Conservation (phyloP, 352 stramenopile genomes). For the Pythium pyrilobum region DNA sequence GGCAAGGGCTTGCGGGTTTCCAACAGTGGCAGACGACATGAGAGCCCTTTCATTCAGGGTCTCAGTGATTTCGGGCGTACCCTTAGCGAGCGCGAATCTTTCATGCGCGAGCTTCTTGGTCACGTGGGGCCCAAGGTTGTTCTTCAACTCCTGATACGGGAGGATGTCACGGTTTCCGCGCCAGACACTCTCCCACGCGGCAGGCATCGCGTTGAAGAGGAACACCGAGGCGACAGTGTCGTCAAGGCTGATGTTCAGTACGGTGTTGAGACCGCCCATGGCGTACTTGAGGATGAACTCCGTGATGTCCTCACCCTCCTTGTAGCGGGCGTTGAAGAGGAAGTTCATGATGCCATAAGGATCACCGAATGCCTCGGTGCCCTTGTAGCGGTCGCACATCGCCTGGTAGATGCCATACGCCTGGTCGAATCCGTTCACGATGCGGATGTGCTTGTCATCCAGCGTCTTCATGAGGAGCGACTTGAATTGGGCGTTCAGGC, state of each 20-base stretch:
- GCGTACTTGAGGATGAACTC: conserved; percentile 11
- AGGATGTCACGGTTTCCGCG: background rate
- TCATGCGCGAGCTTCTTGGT: background rate
- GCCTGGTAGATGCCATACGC: conserved; percentile 7
- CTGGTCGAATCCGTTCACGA: background rate
- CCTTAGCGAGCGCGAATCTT: background rate
- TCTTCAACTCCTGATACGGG: background rate
- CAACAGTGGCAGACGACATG: background rate
- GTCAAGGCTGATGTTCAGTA: conserved; percentile 1
- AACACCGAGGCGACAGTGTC: background rate
- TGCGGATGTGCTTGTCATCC: conserved; percentile 6
- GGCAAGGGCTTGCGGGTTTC: background rate
- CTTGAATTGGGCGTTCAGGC: background rate
- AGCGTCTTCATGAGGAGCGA: conserved; percentile 11
- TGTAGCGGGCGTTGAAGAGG: conserved; percentile 1
- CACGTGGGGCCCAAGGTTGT: background rate
- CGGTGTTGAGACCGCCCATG: conserved; percentile 2
- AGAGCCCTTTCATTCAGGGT: background rate
- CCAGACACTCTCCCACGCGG: conserved; percentile 1
- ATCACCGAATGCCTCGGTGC: conserved; percentile 3
- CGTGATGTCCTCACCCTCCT: conserved; percentile 2
- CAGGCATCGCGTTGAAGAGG: conserved; percentile 4
- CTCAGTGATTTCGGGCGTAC: background rate
- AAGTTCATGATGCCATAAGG: conserved; percentile 6
- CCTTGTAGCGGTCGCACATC: conserved; percentile 5